Evolutionary conservation across 805 yeast species (phyloP).

Genomic region (Candida lessepsii): DNA sequence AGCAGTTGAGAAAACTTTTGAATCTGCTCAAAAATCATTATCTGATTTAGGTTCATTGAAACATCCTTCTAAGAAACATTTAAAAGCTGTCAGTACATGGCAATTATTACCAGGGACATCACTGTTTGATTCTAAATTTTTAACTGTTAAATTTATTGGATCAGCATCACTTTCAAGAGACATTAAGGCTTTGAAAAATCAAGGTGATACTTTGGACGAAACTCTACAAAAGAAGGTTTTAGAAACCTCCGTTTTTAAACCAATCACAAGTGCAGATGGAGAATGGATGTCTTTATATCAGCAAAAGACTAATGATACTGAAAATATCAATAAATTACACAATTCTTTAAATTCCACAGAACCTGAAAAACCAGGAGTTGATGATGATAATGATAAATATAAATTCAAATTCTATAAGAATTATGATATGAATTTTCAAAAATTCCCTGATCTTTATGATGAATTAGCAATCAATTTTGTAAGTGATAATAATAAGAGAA

Average conservation of each 20-base stretch:
- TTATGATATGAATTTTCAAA: slow-evolving; percentile 65
- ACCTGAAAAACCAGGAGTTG: slow-evolving; percentile 43
- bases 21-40: slow-evolving; percentile 49
- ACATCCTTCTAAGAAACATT: slow-evolving; percentile 76
- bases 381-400: slow-evolving; percentile 44
- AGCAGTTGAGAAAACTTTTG: slow-evolving; percentile 79
- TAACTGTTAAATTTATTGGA: slow-evolving; percentile 61
- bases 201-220: slow-evolving; percentile 27
- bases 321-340: slow-evolving; percentile 24
- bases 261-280: slow-evolving; percentile 68
- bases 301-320: slow-evolving; percentile 30
- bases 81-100: slow-evolving; percentile 77
- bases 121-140: slow-evolving; percentile 77
- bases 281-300: slow-evolving; percentile 67
- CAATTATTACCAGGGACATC: slow-evolving; percentile 86
- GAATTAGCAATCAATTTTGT: slow-evolving; percentile 68
- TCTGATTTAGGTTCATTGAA: slow-evolving; percentile 45
- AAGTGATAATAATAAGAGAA: slow-evolving; percentile 39
- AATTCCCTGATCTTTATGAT: slow-evolving; percentile 47
- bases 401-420: slow-evolving; percentile 68
- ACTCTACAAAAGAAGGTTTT: slow-evolving; percentile 37
- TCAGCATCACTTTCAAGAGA: slow-evolving; percentile 50
- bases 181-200: slow-evolving; percentile 26
- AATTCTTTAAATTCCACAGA: slow-evolving; percentile 36
- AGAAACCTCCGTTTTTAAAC: slow-evolving; percentile 67